A percentile compares a stretch with the other conserved stretches of the same genome.
These are phyloP conservation scores for Cutaneotrichosporon sp. DNA, from an alignment of 1,284 basidiomycete genomes.

Conservation along the genomic window DNA sequence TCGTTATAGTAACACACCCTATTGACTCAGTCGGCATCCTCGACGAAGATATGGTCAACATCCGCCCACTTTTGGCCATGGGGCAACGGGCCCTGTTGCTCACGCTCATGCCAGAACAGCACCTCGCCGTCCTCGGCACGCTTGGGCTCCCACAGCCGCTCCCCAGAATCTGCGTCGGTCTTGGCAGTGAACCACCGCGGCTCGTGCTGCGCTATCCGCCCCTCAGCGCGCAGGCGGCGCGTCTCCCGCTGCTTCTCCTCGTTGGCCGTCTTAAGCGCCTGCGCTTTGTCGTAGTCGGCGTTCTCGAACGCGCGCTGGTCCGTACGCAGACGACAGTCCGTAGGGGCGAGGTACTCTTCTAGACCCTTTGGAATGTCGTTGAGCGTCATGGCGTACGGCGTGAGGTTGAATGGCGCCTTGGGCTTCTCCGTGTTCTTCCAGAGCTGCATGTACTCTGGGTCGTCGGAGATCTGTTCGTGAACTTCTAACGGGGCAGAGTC, in stretches of 20 bases:
- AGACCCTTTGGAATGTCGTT: constrained; percentile 54
- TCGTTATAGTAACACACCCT: not conserved
- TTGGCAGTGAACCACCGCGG: constrained; percentile 77
- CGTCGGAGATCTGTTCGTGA: constrained; percentile 23
- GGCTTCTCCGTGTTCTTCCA: constrained; percentile 92
- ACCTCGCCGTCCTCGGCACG: constrained; percentile 54
- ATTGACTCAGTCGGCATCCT: constrained; percentile 38
- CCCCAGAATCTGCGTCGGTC: constrained; percentile 77
- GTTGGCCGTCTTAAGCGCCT: constrained; percentile 74
- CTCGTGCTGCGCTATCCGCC: constrained; percentile 64
- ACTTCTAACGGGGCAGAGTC: constrained; percentile 57
- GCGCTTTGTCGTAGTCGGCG: constrained; percentile 86
- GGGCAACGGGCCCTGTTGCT: constrained; percentile 56
- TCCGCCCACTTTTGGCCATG: constrained; percentile 58
- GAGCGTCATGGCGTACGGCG: constrained; percentile 87
- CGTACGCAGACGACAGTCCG: constrained; percentile 88
- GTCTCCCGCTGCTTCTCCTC: constrained; percentile 84
- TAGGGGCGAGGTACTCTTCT: constrained; percentile 71
- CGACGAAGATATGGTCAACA: constrained; percentile 76
- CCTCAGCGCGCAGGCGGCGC: constrained; percentile 70
- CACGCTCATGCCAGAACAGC: constrained; percentile 80
- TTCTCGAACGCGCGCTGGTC: constrained; percentile 94
- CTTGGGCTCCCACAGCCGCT: constrained; percentile 74
- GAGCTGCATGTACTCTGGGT: constrained; percentile 52
- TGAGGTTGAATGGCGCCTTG: constrained; percentile 83